These are phyloP conservation scores for Calonectria pteridis DNA, from an alignment of 2,329 filamentous ascomycete genomes.

Conservation along the genomic window DNA sequence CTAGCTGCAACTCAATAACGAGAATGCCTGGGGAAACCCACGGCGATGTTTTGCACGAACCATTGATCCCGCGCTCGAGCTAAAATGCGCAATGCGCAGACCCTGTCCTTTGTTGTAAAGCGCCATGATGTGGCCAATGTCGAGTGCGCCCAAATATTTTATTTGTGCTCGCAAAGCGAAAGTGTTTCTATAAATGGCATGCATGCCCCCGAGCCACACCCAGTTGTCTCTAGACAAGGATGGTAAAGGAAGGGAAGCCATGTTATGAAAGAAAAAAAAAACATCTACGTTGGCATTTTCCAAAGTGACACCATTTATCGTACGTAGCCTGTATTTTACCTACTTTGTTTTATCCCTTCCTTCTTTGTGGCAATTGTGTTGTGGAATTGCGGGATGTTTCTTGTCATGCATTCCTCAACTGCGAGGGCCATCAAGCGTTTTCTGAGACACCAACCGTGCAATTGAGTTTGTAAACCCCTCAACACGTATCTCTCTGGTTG, in stretches of 20 bases:
- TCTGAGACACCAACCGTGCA: background rate
- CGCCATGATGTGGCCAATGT: background rate
- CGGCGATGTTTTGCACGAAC: background rate
- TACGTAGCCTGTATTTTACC: background rate
- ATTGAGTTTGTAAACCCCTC: background rate
- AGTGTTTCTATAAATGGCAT: background rate
- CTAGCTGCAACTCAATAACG: constrained; percentile 21
- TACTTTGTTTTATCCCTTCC: background rate
- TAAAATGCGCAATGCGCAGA: background rate
- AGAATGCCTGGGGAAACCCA: background rate
- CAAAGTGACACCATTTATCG: background rate
- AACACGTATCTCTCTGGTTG: background rate
- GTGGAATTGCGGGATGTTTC: background rate
- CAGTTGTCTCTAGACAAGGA: background rate
- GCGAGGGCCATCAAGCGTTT: background rate
- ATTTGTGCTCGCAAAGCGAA: background rate
- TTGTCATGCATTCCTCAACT: background rate
- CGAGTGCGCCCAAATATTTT: background rate
- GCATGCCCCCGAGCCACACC: background rate
- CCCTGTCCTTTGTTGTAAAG: background rate
- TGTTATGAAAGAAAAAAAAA: background rate
- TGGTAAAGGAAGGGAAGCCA: background rate
- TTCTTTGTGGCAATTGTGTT: background rate
- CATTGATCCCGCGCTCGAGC: background rate
- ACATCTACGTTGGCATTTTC: background rate